These are phyloP conservation scores for Lentinula sp. DNA, from an alignment of 768 basidiomycete genomes.

Conservation along the genomic window DNA sequence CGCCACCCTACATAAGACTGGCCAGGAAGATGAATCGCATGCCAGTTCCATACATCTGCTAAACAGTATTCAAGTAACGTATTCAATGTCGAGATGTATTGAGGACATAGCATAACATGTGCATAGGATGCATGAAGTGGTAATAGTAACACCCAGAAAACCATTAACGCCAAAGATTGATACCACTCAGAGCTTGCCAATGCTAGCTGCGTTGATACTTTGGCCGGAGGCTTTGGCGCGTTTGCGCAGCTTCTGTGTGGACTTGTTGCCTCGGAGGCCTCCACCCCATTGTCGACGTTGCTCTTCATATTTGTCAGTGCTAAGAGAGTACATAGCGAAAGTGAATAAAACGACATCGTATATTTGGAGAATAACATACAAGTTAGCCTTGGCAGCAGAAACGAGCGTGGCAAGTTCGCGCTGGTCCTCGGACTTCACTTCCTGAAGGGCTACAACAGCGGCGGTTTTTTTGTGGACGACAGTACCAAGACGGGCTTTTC, in stretches of 20 bases:
- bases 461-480: conserved; percentile 99
- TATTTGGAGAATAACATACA: conserved; percentile 46
- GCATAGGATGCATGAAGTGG: background rate
- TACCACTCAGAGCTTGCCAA: conserved; percentile 55
- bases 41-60: too few species aligned
- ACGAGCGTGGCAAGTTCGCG: conserved; percentile 90
- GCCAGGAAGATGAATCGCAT: too few species aligned
- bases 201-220: conserved; percentile 44
- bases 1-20: too few species aligned
- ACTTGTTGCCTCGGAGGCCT: conserved; percentile 93
- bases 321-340: conserved; percentile 18
- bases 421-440: conserved; percentile 92
- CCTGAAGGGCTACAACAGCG: conserved; percentile 85
- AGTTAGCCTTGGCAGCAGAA: conserved; percentile 95
- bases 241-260: conserved; percentile 88
- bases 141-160: background rate
- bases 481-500: conserved; percentile 96
- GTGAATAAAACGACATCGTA: background rate
- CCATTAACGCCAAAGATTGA: background rate
- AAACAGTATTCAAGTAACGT: too few species aligned
- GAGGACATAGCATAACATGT: background rate
- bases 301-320: conserved; percentile 92
- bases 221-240: conserved; percentile 89
- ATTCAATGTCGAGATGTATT: too few species aligned
- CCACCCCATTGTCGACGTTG: conserved; percentile 92